phyloP scores from a whole-genome alignment of 2,329 filamentous ascomycete genomes.

The Cordyceps farinosa region DNA sequence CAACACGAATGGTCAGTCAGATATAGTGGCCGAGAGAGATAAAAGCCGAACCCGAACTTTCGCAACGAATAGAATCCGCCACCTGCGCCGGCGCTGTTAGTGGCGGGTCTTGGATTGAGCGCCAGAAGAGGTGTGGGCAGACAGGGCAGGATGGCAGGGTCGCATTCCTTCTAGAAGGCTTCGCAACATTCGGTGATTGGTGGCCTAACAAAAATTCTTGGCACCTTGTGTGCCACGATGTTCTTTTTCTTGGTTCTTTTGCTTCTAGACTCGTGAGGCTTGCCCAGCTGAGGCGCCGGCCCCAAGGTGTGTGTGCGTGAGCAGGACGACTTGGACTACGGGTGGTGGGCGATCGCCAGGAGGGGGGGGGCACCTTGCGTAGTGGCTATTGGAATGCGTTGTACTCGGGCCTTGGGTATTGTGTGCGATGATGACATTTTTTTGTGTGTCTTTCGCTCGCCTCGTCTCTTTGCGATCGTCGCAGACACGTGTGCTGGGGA shows the following conservation, averaged over 20 bases:
- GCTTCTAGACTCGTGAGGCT: too few relatives aligned
- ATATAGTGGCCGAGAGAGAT: neutral
- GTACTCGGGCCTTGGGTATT: too few relatives aligned
- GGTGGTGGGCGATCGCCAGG: too few relatives aligned
- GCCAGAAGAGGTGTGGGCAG: neutral
- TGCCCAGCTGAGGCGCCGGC: too few relatives aligned
- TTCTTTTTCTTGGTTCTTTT: too few relatives aligned
- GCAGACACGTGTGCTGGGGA: neutral
- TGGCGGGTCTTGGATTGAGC: neutral
- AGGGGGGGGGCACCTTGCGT: too few relatives aligned
- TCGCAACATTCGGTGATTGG: too few relatives aligned
- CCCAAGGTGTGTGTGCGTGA: too few relatives aligned
- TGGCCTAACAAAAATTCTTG: too few relatives aligned
- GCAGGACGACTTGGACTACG: too few relatives aligned
- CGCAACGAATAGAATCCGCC: neutral
- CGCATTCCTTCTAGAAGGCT: neutral
- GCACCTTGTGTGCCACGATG: neutral
- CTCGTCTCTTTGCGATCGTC: neutral
- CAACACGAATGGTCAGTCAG: neutral
- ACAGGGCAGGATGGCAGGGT: neutral
- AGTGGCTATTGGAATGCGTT: neutral
- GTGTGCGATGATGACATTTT: neutral
- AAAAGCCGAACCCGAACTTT: neutral
- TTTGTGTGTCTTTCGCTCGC: neutral
- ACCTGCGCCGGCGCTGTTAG: neutral